Percentiles rank a stretch among this genome's conserved stretches.
Conservation (phyloP, 306 rosid species). For the Vigna unguiculata region DNA sequence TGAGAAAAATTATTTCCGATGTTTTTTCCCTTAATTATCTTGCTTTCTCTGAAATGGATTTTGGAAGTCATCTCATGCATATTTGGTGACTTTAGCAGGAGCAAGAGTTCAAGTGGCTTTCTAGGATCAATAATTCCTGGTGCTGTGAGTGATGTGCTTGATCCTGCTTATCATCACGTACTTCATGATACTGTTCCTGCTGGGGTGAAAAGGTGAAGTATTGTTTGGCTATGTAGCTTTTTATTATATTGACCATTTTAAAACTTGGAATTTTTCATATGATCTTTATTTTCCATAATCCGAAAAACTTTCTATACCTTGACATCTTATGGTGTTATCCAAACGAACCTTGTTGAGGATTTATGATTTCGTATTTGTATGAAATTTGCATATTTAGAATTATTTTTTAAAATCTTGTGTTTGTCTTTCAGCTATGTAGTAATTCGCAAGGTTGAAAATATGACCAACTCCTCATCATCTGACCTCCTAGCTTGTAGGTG, state of each 20-base stretch:
- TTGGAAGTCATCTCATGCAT: conserved; percentile 28
- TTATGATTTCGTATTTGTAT: conserved; percentile 12
- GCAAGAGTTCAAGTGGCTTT: conserved; percentile 72
- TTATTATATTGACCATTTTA: conserved; percentile 8
- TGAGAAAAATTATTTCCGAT: conserved; percentile 13
- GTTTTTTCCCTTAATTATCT: background rate
- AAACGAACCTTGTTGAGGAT: background rate
- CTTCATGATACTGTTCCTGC: conserved; percentile 83
- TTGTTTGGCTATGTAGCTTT: conserved; percentile 34
- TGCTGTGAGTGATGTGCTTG: conserved; percentile 76
- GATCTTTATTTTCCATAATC: conserved; percentile 19
- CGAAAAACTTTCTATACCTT: conserved; percentile 1
- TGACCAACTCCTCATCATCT: conserved; percentile 68
- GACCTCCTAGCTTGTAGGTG: conserved; percentile 78
- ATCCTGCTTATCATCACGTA: conserved; percentile 80
- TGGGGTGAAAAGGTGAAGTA: conserved; percentile 80
- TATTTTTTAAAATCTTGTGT: conserved; percentile 33
- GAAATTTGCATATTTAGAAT: conserved; percentile 1
- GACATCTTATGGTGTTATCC: background rate
- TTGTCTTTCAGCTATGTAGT: conserved; percentile 73
- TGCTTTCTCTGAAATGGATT: conserved; percentile 42
- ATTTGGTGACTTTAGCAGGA: conserved; percentile 53
- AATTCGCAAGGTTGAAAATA: conserved; percentile 72
- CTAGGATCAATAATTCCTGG: conserved; percentile 87
- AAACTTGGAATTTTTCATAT: conserved; percentile 7